Evolutionary conservation across 257 asterid genomes (phyloP).

Genomic region (Gentiana straminea): DNA sequence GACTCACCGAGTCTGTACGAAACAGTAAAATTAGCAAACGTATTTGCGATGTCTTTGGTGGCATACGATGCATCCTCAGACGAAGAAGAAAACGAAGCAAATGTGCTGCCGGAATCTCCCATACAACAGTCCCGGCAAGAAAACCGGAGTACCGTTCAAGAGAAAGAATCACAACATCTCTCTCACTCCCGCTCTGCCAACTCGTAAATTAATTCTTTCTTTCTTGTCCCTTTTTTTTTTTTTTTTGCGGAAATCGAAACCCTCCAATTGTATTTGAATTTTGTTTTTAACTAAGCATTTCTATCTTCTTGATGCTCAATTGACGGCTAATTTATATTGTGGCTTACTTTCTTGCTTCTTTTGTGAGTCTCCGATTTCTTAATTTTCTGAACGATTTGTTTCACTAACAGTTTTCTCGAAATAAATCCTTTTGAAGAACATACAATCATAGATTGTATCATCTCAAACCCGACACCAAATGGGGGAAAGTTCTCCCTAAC

Average conservation of each 20-base stretch:
- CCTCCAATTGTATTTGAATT: no score
- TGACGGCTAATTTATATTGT: slow-evolving; percentile 7
- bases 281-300: neutral
- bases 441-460: no score
- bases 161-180: slow-evolving; percentile 5
- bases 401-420: no score
- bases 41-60: slow-evolving; percentile 57
- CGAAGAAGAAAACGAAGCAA: slow-evolving; percentile 12
- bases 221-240: neutral
- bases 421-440: no score
- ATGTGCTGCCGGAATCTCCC: slow-evolving; percentile 8
- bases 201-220: slow-evolving; percentile 5
- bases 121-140: neutral
- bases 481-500: no score
- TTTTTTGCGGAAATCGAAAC: neutral
- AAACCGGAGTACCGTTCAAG: neutral
- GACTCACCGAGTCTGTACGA: no score
- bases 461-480: no score
- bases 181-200: slow-evolving; percentile 1
- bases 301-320: neutral
- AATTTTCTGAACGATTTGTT: no score
- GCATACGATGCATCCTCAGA: slow-evolving; percentile 56
- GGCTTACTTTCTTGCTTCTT: no score
- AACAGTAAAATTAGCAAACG: no score
- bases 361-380: no score